These are phyloP conservation scores for Colletotrichum tropicale DNA, from an alignment of 2,329 filamentous ascomycete species.

Conservation along the genomic window DNA sequence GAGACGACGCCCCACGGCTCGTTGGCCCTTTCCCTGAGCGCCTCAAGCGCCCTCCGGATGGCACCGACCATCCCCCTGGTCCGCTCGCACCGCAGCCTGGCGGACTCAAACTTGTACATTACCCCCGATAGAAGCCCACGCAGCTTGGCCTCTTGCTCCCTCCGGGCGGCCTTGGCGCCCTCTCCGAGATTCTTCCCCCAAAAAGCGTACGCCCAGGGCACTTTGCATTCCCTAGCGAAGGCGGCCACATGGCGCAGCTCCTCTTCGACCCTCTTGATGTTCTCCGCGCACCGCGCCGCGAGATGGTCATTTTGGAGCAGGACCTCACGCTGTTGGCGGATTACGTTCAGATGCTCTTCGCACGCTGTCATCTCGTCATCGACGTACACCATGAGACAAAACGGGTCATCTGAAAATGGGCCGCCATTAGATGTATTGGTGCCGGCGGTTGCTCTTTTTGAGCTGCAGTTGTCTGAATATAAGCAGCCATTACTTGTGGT, in stretches of 20 bases:
- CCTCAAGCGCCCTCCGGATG: background rate
- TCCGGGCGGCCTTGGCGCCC: background rate
- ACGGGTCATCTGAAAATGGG: background rate
- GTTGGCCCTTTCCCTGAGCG: background rate
- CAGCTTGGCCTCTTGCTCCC: background rate
- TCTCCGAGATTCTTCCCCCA: background rate
- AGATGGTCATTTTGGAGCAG: background rate
- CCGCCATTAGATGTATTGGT: background rate
- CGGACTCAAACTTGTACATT: background rate
- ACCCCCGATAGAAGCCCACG: background rate
- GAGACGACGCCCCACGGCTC: background rate
- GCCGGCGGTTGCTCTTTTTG: background rate
- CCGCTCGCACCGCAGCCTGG: background rate
- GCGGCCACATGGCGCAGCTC: background rate
- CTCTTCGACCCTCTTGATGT: background rate
- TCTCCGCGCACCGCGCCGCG: background rate
- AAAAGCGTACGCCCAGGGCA: background rate
- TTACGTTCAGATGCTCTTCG: background rate
- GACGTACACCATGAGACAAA: background rate
- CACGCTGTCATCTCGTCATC: background rate
- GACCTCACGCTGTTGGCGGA: background rate
- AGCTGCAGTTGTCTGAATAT: accelerated
- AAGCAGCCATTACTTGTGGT: background rate
- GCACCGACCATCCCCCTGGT: background rate
- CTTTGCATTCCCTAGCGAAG: background rate